A percentile compares a stretch with the other conserved stretches of the same genome.
phyloP scores from a whole-genome alignment of 202 grass and related monocot species.

The Carex arenaria region DNA sequence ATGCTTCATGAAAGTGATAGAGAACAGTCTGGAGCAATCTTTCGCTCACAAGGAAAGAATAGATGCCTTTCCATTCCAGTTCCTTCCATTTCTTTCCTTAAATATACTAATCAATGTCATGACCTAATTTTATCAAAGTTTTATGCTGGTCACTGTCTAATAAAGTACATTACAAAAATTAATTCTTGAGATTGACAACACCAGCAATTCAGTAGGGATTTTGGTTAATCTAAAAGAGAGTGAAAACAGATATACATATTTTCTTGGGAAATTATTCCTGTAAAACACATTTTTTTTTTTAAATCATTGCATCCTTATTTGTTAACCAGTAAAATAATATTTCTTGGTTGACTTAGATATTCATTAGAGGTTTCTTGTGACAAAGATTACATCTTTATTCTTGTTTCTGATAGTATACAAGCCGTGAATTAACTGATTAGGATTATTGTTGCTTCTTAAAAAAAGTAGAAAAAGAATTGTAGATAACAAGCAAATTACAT shows the following conservation, averaged over 20 bases:
- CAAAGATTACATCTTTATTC: background rate
- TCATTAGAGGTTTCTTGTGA: background rate
- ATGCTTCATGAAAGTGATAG: background rate
- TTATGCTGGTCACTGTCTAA: background rate
- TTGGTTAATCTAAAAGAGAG: background rate
- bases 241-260: background rate
- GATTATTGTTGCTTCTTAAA: background rate
- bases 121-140: background rate
- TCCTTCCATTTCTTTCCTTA: background rate
- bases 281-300: background rate
- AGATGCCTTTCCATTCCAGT: background rate
- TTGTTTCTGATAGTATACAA: background rate
- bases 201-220: background rate
- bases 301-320: background rate
- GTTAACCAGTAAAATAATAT: background rate
- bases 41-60: slow-evolving; percentile 5
- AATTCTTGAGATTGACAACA: background rate
- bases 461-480: background rate
- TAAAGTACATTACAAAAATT: background rate
- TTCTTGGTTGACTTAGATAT: background rate
- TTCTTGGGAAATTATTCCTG: background rate
- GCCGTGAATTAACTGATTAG: background rate
- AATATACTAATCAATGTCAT: background rate
- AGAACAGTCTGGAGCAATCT: background rate
- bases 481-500: background rate